Evolutionary conservation across 129 eudicot species (phyloP), one percentile per base, ranked within the genome.

Genomic region (Ambrosia trifida): DNA sequence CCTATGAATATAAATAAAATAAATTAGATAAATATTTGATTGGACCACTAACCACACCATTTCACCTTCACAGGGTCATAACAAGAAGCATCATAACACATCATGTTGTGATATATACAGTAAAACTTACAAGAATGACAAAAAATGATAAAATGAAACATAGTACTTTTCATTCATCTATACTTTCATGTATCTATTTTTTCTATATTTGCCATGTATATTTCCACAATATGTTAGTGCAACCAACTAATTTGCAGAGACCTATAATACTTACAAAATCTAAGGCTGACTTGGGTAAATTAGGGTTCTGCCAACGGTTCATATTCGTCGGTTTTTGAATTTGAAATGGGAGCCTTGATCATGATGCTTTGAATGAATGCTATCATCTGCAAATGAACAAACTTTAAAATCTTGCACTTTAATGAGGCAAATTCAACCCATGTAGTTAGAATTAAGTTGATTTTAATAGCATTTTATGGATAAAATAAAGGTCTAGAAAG

Each of bases 351-450:
- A 66, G 79, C 53, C 82, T 43, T 79, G 57, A 89, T 89, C 83
- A 68, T 69, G 72, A 77, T 20, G 78, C 89, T 84, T 52, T 79
- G 86, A 35, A 82, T 31, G 43, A 89, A 86, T 17, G 89, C 92
- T 58, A 86, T 75, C 87, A 84, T 80, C 96, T 89, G 74, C 81
- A 77, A 20, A 74, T 51, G 24, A 67, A 66, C 20, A 44, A 51
- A 54, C 33, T 60, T 32, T 30, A 62, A 30, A 32, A 46, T 44
- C 38, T 45, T 36, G 9, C 11, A 10, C 33, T 70, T 52, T 54
- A 70, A 47, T 14, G 10, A 36, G 8, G 45, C 46, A 33, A 61
- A 13, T 35, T 28, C 8, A 12, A 28, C 12, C 0, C n/a, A 20
- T 10, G 30, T 1, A 50, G 56, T 50, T n/a, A 16, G 18, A 16